These are phyloP conservation scores for Lachnellula arida DNA, from an alignment of 2,329 filamentous ascomycete genomes.

Conservation along the genomic window DNA sequence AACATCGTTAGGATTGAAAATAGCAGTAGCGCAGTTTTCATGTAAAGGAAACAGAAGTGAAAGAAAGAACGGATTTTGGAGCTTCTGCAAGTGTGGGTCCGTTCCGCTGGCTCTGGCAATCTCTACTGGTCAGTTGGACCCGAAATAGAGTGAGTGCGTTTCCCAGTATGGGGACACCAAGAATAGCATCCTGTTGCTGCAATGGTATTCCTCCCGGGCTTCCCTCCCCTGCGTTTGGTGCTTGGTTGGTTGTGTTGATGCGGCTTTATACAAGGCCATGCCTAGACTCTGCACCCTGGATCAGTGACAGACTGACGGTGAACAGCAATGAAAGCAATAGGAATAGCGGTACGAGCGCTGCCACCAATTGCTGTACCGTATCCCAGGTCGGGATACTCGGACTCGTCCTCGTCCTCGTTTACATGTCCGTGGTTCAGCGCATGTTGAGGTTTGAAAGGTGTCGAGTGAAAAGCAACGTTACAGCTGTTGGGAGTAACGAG, in stretches of 20 bases:
- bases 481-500: background rate
- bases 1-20: slow-evolving; percentile 1
- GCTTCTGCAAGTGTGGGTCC: background rate
- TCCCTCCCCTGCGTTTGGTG: background rate
- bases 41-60: background rate
- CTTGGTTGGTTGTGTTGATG: background rate
- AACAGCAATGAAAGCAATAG: background rate
- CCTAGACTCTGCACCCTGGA: too few species aligned
- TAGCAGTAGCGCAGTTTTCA: background rate
- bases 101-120: background rate
- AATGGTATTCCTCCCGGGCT: background rate
- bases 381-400: too few species aligned
- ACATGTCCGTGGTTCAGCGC: background rate
- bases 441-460: background rate
- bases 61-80: background rate
- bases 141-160: background rate
- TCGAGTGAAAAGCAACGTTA: slow-evolving; percentile 4
- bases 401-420: too few species aligned
- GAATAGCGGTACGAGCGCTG: too few species aligned
- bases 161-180: background rate
- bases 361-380: too few species aligned
- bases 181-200: background rate
- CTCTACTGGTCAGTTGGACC: background rate
- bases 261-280: background rate
- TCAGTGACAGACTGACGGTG: too few species aligned